A percentile compares a stretch with the other conserved stretches of the same genome.
These are phyloP conservation scores for Aureobasidium sp. DNA, from an alignment of 2,329 filamentous ascomycete species.

Conservation along the genomic window DNA sequence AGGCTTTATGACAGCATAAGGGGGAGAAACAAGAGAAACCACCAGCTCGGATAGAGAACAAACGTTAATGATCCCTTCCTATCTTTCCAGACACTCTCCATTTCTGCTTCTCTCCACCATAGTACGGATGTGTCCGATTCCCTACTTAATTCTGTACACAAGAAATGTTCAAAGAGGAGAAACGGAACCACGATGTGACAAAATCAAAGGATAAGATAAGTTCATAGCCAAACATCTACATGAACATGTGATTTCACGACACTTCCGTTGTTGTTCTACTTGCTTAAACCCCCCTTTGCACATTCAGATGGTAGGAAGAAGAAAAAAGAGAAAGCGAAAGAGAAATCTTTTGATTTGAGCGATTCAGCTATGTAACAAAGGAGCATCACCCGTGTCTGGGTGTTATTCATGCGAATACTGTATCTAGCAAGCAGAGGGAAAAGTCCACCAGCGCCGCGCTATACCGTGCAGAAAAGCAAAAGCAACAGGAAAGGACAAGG, in stretches of 20 bases:
- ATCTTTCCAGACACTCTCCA: no score
- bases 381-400: background rate
- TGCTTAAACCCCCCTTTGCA: background rate
- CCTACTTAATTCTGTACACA: no score
- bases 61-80: no score
- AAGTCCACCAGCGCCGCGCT: conserved; percentile 10
- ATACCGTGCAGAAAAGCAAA: background rate
- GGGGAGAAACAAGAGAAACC: no score
- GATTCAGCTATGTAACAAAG: background rate
- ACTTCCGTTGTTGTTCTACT: background rate
- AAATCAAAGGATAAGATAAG: no score
- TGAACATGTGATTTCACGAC: background rate
- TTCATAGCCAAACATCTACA: background rate
- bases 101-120: background rate
- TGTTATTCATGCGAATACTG: background rate
- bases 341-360: background rate
- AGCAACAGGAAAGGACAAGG: background rate
- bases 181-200: no score
- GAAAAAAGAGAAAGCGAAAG: background rate
- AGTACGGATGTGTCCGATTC: background rate
- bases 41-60: no score
- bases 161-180: no score
- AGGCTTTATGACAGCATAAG: no score
- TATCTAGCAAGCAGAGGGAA: background rate
- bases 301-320: background rate